Conservation (phyloP, 2,329 filamentous ascomycete genomes). For the Myriosclerotinia duriaeana region DNA sequence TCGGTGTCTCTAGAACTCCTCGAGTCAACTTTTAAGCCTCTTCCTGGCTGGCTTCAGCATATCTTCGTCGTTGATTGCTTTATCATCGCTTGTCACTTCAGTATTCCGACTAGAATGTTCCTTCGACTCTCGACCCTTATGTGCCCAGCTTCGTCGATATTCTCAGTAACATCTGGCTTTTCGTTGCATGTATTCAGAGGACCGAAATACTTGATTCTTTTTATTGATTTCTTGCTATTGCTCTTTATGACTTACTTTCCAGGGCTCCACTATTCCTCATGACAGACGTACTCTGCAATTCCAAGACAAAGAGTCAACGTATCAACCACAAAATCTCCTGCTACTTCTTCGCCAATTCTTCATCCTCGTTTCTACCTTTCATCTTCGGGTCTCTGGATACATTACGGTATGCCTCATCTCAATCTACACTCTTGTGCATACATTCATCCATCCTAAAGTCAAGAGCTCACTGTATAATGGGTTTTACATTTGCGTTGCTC, state of each 20-base stretch:
- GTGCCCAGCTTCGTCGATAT: neutral
- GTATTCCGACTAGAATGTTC: neutral
- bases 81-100: neutral
- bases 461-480: no score
- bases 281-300: neutral
- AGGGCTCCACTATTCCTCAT: neutral
- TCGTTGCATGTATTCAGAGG: neutral
- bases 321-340: neutral
- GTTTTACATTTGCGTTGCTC: no score
- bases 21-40: conserved; percentile 5
- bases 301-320: neutral
- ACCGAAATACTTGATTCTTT: neutral
- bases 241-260: neutral
- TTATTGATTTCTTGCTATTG: neutral
- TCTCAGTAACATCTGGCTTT: no score
- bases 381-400: neutral
- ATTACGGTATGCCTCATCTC: neutral
- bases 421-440: neutral
- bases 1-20: conserved; percentile 9
- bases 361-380: neutral
- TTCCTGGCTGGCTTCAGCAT: neutral
- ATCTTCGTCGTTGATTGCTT: neutral
- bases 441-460: no score
- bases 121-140: neutral
- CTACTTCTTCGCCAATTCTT: neutral